Conservation (phyloP, 2,329 filamentous ascomycete genomes). For the Scorias spongiosa region DNA sequence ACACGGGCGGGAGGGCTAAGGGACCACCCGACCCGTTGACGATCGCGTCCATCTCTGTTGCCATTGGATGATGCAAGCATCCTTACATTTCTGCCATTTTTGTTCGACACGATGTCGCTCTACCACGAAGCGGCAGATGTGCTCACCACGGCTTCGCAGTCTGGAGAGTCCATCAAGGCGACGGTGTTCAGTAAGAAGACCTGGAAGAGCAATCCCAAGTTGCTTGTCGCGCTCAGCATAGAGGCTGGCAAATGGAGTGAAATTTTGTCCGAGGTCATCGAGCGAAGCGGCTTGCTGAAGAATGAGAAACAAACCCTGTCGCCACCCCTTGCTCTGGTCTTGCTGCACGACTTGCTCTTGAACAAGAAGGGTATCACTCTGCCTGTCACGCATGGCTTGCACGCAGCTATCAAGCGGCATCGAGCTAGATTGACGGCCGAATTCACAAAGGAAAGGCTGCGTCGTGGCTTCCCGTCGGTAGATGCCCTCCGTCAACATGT, state of each 20-base stretch:
- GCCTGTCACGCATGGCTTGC: slow-evolving; percentile 62
- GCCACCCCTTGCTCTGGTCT: slow-evolving; percentile 61
- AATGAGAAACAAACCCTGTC: slow-evolving; percentile 84
- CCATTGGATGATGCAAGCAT: no score
- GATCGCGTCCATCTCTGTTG: no score
- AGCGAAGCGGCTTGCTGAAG: slow-evolving; percentile 59
- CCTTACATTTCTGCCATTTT: no score
- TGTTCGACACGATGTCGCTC: slow-evolving; percentile 54
- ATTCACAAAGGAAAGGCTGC: slow-evolving; percentile 63
- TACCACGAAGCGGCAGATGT: slow-evolving; percentile 82
- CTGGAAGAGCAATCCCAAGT: slow-evolving; percentile 61
- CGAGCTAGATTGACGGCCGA: slow-evolving; percentile 69
- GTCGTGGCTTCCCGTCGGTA: slow-evolving; percentile 52
- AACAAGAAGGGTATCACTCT: slow-evolving; percentile 71
- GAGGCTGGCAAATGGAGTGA: slow-evolving; percentile 85
- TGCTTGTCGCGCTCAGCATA: slow-evolving; percentile 73
- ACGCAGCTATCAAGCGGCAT: slow-evolving; percentile 61
- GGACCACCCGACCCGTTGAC: no score
- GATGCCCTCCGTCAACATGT: slow-evolving; percentile 49
- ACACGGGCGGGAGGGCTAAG: no score
- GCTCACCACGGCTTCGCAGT: slow-evolving; percentile 46
- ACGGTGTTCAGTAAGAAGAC: slow-evolving; percentile 61
- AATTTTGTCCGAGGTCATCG: slow-evolving; percentile 78
- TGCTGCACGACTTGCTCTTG: slow-evolving; percentile 75
- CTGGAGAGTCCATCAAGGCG: slow-evolving; percentile 74